Evolutionary conservation across 176 grass and related monocot species (phyloP).

Genomic region (Melocanna baccifera): DNA sequence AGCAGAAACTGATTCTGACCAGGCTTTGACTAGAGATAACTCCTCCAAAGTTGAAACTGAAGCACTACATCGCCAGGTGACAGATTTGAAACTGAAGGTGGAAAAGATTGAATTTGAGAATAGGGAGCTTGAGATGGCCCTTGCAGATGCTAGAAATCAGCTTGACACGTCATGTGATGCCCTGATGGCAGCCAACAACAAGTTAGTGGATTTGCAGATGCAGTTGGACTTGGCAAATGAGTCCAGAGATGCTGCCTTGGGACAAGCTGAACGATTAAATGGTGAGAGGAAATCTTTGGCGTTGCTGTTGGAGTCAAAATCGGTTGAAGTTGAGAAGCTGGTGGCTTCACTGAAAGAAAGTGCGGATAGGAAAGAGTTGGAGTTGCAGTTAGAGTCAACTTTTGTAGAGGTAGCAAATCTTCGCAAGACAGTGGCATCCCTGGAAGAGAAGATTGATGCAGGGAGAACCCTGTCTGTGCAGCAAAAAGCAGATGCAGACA

Average conservation of each 20-base stretch:
- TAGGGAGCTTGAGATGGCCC: constrained; percentile 47
- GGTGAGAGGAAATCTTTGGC: constrained; percentile 52
- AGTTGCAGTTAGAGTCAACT: constrained; percentile 54
- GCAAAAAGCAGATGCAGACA: constrained; percentile 54
- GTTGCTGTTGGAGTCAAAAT: constrained; percentile 52
- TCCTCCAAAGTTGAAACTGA: constrained; percentile 44
- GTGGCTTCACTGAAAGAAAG: constrained; percentile 51
- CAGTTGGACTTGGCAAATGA: constrained; percentile 58
- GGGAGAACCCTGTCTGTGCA: constrained; percentile 52
- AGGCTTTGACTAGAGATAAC: constrained; percentile 32
- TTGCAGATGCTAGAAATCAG: constrained; percentile 58
- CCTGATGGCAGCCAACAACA: constrained; percentile 46
- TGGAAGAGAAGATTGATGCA: constrained; percentile 56
- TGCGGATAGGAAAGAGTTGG: constrained; percentile 48
- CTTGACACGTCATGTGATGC: constrained; percentile 45
- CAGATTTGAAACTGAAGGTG: constrained; percentile 44
- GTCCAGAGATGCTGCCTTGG: constrained; percentile 40
- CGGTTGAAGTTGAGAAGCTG: constrained; percentile 49
- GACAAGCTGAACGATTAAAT: constrained; percentile 43
- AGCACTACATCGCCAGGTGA: constrained; percentile 32
- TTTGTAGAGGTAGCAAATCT: constrained; percentile 48
- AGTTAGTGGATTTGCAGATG: constrained; percentile 63
- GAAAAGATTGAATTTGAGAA: constrained; percentile 68
- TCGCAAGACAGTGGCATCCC: constrained; percentile 38
- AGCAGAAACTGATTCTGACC: constrained; percentile 54